A percentile compares a stretch with the other conserved stretches of the same genome.
Evolutionary conservation across 2,329 filamentous ascomycete genomes (phyloP).

Genomic region (Beauveria varroae): DNA sequence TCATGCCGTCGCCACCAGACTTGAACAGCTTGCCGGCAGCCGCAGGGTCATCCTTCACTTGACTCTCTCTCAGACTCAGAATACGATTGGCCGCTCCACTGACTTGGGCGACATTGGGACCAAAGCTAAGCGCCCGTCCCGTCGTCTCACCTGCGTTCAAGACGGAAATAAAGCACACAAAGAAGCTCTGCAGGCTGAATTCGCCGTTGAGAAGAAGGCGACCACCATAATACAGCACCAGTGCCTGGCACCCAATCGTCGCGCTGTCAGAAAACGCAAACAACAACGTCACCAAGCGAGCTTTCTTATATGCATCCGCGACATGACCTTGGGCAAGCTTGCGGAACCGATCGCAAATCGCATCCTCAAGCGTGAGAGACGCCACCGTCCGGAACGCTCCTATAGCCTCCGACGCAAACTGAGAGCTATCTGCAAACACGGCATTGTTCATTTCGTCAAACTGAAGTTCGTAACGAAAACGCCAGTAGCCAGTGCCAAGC

Average conservation of each 20-base stretch:
- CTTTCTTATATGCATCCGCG: conserved; percentile 49
- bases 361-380: conserved; percentile 60
- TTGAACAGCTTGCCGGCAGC: conserved; percentile 16
- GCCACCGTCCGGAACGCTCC: conserved; percentile 66
- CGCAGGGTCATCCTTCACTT: conserved; percentile 26
- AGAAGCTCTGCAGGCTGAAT: conserved; percentile 38
- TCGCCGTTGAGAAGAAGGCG: conserved; percentile 47
- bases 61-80: conserved; percentile 40
- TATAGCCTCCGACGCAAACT: conserved; percentile 68
- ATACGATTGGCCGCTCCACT: conserved; percentile 53
- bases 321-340: conserved; percentile 53
- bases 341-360: conserved; percentile 57
- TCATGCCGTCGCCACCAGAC: conserved; percentile 38
- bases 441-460: conserved; percentile 62
- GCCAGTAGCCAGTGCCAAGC: conserved; percentile 40
- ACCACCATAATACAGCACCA: conserved; percentile 61
- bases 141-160: conserved; percentile 61
- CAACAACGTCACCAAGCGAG: conserved; percentile 53
- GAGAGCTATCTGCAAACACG: conserved; percentile 64
- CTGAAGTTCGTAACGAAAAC: conserved; percentile 50
- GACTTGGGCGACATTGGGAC: conserved; percentile 55
- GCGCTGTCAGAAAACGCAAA: conserved; percentile 65
- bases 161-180: conserved; percentile 56
- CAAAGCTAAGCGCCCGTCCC: conserved; percentile 60
- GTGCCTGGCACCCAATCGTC: conserved; percentile 53